Percentiles rank a stretch among this genome's conserved stretches.
These are phyloP conservation scores for Acacia pycnantha DNA, from an alignment of 331 rosid species.

Conservation along the genomic window DNA sequence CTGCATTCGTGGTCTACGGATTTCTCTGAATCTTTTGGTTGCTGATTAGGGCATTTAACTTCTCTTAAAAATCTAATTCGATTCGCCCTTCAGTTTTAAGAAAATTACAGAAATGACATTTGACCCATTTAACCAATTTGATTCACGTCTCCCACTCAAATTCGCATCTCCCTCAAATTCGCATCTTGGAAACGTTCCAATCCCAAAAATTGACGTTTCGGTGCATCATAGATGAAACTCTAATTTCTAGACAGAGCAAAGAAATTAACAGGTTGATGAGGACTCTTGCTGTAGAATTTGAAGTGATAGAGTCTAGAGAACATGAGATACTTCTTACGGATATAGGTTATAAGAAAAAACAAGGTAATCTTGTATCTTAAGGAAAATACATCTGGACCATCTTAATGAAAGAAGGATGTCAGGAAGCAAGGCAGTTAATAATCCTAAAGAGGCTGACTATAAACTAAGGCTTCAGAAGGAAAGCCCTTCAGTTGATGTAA, in stretches of 20 bases:
- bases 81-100: no score
- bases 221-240: background rate
- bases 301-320: background rate
- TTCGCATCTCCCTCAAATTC: no score
- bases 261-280: background rate
- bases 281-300: background rate
- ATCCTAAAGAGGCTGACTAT: background rate
- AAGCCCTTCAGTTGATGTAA: background rate
- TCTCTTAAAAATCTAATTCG: no score
- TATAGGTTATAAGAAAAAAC: background rate
- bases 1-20: no score
- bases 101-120: no score
- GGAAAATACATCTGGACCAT: background rate
- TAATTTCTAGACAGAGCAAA: background rate
- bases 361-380: background rate
- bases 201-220: no score
- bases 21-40: no score
- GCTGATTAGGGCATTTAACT: no score
- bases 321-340: background rate
- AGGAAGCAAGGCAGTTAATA: background rate
- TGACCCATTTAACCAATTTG: no score
- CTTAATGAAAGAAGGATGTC: background rate
- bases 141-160: no score
- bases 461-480: background rate
- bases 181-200: no score